phyloP scores from a whole-genome alignment of 1,284 basidiomycete species.

The Exobasidium cylindrosporum region DNA sequence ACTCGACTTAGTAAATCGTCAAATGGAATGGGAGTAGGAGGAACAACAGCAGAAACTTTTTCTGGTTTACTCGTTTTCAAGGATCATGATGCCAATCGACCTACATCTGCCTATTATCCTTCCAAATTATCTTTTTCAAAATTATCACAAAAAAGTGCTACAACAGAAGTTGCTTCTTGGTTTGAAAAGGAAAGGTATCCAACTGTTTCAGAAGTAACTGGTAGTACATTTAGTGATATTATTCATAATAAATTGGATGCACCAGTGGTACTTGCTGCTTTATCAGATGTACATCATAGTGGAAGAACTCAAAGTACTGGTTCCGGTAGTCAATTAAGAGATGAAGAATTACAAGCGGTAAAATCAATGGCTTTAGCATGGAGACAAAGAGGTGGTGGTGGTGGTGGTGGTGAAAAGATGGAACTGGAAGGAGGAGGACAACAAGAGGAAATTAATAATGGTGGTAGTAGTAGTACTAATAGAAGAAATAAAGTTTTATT shows the following conservation, averaged over 20 bases:
- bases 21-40: neutral
- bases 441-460: no score
- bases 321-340: constrained; percentile 25
- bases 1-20: constrained; percentile 15
- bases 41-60: constrained; percentile 11
- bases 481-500: constrained; percentile 24
- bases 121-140: neutral
- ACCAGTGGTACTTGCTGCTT: constrained; percentile 40
- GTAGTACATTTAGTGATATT: constrained; percentile 37
- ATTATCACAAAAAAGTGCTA: neutral
- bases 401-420: neutral
- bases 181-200: constrained; percentile 35
- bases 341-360: constrained; percentile 32
- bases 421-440: no score
- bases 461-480: constrained; percentile 4
- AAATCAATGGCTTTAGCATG: constrained; percentile 30
- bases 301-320: constrained; percentile 12
- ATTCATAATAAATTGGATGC: constrained; percentile 31
- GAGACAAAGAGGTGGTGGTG: constrained; percentile 16
- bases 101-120: constrained; percentile 23
- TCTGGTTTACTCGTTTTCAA: constrained; percentile 51
- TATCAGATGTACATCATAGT: constrained; percentile 37
- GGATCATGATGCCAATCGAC: constrained; percentile 28
- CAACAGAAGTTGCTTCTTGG: constrained; percentile 27
- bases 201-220: constrained; percentile 36